Evolutionary conservation across 768 basidiomycete species (phyloP), one percentile per base, ranked within the genome.

Genomic region (Lactifluus hygrophoroides): DNA sequence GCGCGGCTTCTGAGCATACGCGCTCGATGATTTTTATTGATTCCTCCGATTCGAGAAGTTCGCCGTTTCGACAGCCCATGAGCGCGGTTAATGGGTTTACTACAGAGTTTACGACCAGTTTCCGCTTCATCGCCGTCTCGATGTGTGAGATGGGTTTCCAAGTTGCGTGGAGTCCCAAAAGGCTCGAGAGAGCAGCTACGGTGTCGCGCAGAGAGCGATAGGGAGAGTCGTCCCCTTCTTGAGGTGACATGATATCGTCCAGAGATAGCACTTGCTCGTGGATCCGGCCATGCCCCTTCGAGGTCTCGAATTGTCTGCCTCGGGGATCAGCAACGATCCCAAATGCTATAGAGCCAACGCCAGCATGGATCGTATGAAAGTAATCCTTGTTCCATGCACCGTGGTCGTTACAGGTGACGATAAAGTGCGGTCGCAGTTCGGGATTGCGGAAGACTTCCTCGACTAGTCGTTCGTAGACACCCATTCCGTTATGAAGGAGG

Each of bases 401-500:
- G 65, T 95, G 92, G 1, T 84, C 87, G 61, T 88, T 94, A 27
- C 84, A 82, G 14, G 86, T 85, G 53, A 95, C 72, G 62, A 98
- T 80, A 68, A 98, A 92, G 66, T 89, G 85, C 13, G 94, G 94
- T 37, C 94, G 82, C 28, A 76, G 74, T 34, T 76, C 69, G 23
- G 84, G 79, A 69, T 93, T 86, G 19, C 79, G 84, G 69, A 93
- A 98, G 43, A 92, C 65, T 6, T 77, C 65, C 6, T 72, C 66
- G 17, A 90, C 69, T 48, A 96, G 77, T 59, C 82, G 74, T 56
- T 98, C 94, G 70, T 92, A 90, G 9, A 94, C 74, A 11, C 93
- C 95, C 84, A 96, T 89, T 25, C 95, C 95, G 68, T 95, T 95
- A 67, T 95, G 90, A 53, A 97, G 71, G n/a, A 99, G 80, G 2